A percentile compares a stretch with the other conserved stretches of the same genome.
These are phyloP conservation scores for Cucurbita ficifolia DNA, from an alignment of 306 rosid species.

Conservation along the genomic window DNA sequence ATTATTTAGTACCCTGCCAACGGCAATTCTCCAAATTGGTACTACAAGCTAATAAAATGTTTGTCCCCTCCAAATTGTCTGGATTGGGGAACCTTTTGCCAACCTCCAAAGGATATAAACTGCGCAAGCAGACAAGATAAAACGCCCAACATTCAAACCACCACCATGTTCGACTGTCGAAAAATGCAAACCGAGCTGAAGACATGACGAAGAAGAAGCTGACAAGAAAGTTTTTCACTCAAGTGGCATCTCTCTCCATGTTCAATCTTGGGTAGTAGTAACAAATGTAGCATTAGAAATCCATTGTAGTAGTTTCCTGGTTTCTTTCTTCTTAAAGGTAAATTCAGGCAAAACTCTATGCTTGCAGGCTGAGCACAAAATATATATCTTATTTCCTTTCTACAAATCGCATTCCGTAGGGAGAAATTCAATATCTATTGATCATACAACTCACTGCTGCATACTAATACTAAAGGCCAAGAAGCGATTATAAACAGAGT, in stretches of 20 bases:
- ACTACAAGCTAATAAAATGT: neutral
- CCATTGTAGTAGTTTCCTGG: neutral
- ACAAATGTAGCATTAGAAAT: slow-evolving; percentile 1
- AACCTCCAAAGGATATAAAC: neutral
- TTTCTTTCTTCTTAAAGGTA: neutral
- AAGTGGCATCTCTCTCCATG: slow-evolving; percentile 7
- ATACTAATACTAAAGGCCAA: neutral
- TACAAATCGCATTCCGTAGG: neutral
- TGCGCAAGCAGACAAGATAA: neutral
- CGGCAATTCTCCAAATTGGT: neutral
- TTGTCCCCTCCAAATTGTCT: neutral
- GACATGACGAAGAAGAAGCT: neutral
- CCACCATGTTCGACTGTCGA: neutral
- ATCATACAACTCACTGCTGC: neutral
- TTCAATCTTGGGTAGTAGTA: neutral
- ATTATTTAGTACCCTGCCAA: neutral
- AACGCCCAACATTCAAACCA: neutral
- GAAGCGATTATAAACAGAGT: slow-evolving; percentile 12
- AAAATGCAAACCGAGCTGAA: neutral
- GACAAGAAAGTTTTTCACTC: slow-evolving; percentile 3
- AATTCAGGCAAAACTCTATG: neutral
- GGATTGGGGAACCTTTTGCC: neutral
- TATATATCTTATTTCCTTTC: slow-evolving; percentile 1
- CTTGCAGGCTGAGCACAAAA: neutral
- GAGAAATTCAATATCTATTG: neutral